Evolutionary conservation across 139 green algal genomes (phyloP).

Genomic region (Yamagishiella unicocca): DNA sequence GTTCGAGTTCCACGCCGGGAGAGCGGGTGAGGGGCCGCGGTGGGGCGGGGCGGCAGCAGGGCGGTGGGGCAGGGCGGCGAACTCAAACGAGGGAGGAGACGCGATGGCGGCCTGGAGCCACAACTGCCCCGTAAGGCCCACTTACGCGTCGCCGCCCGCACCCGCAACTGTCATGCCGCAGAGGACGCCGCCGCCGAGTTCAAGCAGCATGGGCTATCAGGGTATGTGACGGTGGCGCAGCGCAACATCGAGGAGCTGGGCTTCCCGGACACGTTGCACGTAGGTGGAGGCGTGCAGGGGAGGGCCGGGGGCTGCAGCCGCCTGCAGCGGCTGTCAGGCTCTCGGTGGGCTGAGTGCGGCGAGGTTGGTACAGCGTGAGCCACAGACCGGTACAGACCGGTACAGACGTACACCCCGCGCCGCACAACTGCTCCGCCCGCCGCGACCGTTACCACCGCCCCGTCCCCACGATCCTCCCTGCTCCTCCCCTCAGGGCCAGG

Average conservation of each 20-base stretch:
- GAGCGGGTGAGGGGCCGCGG: conserved; percentile 54
- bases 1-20: conserved; percentile 95
- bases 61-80: no score
- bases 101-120: neutral
- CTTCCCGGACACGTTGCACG: conserved; percentile 82
- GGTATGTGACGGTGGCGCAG: conserved; percentile 62
- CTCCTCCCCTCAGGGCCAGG: conserved; percentile 48
- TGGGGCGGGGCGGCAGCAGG: neutral
- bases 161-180: conserved; percentile 24
- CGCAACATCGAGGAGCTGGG: conserved; percentile 89
- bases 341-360: no score
- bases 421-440: no score
- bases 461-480: no score
- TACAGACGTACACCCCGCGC: no score
- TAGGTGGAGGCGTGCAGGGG: neutral
- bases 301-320: no score
- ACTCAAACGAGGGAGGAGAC: neutral
- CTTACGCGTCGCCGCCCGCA: neutral
- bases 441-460: no score
- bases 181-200: conserved; percentile 73
- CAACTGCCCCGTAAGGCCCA: no score
- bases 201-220: conserved; percentile 33
- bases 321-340: no score
- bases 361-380: no score
- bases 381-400: no score